These are phyloP conservation scores for Leavenworthia alabamica DNA, from an alignment of 345 rosid genomes.

Conservation along the genomic window DNA sequence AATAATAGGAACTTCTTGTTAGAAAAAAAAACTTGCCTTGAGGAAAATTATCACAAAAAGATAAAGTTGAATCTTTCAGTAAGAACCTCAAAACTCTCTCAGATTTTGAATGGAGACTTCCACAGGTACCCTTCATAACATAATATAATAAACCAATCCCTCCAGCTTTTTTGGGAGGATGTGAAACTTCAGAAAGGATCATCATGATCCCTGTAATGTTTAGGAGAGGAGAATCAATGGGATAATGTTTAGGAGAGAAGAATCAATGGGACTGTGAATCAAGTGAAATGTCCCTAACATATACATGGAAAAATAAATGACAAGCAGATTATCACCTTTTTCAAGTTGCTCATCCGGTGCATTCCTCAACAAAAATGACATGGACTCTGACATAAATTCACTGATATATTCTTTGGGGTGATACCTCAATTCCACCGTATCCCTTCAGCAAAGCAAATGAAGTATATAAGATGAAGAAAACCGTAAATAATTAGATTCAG, in stretches of 20 bases:
- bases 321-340: conserved; percentile 43
- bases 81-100: conserved; percentile 42
- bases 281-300: not conserved
- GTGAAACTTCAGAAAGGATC: conserved; percentile 57
- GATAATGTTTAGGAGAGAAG: conserved; percentile 11
- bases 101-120: conserved; percentile 66
- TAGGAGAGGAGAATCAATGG: conserved; percentile 2
- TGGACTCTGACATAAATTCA: conserved; percentile 68
- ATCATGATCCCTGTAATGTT: conserved; percentile 50
- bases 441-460: conserved; percentile 39
- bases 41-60: conserved; percentile 43
- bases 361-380: conserved; percentile 83
- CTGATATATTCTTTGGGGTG: conserved; percentile 55
- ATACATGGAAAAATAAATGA: not conserved
- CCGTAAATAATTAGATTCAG: not conserved
- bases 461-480: not conserved
- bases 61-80: conserved; percentile 43
- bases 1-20: conserved; percentile 1
- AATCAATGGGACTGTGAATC: conserved; percentile 12
- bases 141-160: conserved; percentile 56
- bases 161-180: conserved; percentile 44
- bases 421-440: conserved; percentile 59
- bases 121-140: conserved; percentile 56
- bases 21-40: conserved; percentile 45
- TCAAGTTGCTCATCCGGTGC: conserved; percentile 48